Evolutionary conservation across 495 filamentous ascomycete species (phyloP).

Genomic region (Aspergillus conjunctus): DNA sequence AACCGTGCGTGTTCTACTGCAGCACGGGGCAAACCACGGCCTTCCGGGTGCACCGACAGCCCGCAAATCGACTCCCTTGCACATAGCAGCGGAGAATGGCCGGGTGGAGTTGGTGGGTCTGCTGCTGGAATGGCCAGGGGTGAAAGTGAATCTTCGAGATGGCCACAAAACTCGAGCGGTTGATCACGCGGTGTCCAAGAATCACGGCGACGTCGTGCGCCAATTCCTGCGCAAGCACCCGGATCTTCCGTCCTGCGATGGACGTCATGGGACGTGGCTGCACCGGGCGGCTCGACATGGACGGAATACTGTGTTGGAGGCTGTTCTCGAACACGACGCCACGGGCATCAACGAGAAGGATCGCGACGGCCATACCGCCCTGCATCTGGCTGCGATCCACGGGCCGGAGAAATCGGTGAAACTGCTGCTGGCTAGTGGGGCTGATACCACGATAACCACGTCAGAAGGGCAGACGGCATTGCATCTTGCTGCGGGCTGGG

Average conservation of each 20-base stretch:
- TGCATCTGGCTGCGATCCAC: neutral
- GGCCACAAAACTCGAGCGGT: neutral
- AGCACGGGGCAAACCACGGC: neutral
- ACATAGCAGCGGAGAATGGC: neutral
- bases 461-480: neutral
- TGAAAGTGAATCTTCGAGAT: neutral
- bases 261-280: neutral
- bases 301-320: neutral
- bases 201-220: neutral
- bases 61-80: neutral
- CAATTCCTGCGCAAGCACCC: neutral
- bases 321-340: neutral
- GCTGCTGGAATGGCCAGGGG: constrained; percentile 1
- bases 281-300: neutral
- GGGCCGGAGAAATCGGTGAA: neutral
- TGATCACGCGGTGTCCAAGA: neutral
- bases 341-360: neutral
- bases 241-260: neutral
- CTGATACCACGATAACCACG: neutral
- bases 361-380: neutral
- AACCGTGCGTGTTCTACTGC: neutral
- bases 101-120: neutral
- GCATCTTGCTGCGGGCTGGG: neutral
- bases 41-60: neutral
- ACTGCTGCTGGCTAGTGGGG: neutral